phyloP scores from a whole-genome alignment of 805 yeast species.

The Metschnikowia noctiluminum region DNA sequence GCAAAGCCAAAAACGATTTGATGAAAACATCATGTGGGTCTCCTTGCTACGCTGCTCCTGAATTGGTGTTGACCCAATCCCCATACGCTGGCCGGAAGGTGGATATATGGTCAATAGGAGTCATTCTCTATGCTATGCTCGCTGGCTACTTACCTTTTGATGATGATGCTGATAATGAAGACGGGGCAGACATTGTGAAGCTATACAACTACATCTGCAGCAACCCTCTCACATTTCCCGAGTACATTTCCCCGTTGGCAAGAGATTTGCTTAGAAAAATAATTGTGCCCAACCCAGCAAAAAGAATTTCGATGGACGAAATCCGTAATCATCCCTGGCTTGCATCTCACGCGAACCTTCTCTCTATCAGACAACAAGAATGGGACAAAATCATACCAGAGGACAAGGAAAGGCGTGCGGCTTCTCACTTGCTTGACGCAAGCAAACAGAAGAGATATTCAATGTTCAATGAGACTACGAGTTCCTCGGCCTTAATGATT shows the following conservation, averaged over 20 bases:
- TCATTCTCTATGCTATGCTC: conserved; percentile 91
- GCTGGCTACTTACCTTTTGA: conserved; percentile 97
- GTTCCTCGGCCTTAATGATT: conserved; percentile 32
- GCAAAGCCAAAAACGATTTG: conserved; percentile 54
- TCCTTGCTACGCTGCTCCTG: conserved; percentile 99
- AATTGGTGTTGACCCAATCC: conserved; percentile 78
- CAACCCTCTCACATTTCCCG: conserved; percentile 93
- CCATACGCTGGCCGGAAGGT: conserved; percentile 92
- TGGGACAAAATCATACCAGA: conserved; percentile 67
- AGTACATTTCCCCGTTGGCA: conserved; percentile 84
- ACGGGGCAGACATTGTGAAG: conserved; percentile 89
- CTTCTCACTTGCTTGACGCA: conserved; percentile 8
- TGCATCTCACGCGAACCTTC: conserved; percentile 74
- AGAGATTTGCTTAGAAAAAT: conserved; percentile 85
- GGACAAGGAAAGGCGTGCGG: conserved; percentile 20
- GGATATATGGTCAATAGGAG: conserved; percentile 97
- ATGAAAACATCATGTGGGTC: conserved; percentile 97
- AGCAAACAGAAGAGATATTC: conserved; percentile 42
- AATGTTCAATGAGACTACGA: conserved; percentile 41
- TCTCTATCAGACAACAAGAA: conserved; percentile 81
- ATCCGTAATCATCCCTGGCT: conserved; percentile 87
- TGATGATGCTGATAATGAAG: conserved; percentile 95
- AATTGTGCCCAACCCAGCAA: conserved; percentile 78
- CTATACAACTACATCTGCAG: conserved; percentile 88
- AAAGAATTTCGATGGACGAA: conserved; percentile 63